Evolutionary conservation across 1,284 basidiomycete species (phyloP), one percentile per base, ranked within the genome.

Genomic region (Cryptococcus amylolentus): DNA sequence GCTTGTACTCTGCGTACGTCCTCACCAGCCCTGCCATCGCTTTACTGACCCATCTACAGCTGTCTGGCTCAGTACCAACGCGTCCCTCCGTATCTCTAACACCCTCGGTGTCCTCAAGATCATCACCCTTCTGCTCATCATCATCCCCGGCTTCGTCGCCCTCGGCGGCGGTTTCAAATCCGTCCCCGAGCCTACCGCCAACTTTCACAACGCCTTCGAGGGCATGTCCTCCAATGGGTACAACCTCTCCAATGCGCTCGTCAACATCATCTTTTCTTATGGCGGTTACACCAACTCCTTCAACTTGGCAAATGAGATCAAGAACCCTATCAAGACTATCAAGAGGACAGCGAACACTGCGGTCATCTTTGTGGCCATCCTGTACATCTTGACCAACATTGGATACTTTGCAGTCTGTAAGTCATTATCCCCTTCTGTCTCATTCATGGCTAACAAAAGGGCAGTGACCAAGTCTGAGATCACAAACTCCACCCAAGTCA

Each of bases 121-220:
- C 9, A 41, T 63, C 49, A 52, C 56, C 31, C 57, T 68, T 28
- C 20, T 56, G 23, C 40, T 54, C 39, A 53, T 82, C 49, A 76
- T 79, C 26, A 68, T 81, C 49, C 78, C 80, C 23, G 82, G 82
- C 10, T 68, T 81, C 26, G 79, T 80, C 31, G 82, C 82, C 27
- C 76, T 84, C 13, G 73, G 78, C 37, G 83, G 83, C 8, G 66
- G 79, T 43, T 80, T 80, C 31, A 70, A 70, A 28, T 4, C 23
- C 23, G 75, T 83, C 31, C 51, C 75, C 47, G 77, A 84, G 55
- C 82, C 82, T 1, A 72, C 69, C 52, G 78, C 72, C 51, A 83
- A 84, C 69, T 84, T 84, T 69, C 67, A 69, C 40, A 72, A 83
- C 60, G 65, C 80, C 1, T 84, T 83, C 62, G 69, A 65, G 8